Evolutionary conservation across 768 basidiomycete species (phyloP).

Genomic region (Coprinellus micaceus): DNA sequence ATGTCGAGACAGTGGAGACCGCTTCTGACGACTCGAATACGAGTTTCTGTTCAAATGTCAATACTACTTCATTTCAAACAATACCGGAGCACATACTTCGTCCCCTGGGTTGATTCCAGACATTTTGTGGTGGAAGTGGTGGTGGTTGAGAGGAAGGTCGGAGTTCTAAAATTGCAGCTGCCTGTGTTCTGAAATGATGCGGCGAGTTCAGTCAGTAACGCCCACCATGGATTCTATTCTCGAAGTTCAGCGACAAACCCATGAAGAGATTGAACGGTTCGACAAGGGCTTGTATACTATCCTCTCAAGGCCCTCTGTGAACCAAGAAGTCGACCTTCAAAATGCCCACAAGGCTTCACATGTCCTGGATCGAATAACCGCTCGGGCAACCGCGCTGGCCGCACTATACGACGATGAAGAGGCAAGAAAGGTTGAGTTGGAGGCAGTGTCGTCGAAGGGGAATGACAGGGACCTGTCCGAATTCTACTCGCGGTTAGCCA

Average conservation of each 20-base stretch:
- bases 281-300: slow-evolving; percentile 83
- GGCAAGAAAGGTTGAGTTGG: slow-evolving; percentile 63
- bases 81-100: slow-evolving; percentile 51
- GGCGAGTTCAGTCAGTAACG: neutral
- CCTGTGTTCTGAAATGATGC: neutral
- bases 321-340: slow-evolving; percentile 63
- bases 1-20: slow-evolving; percentile 83
- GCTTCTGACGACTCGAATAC: slow-evolving; percentile 95
- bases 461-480: slow-evolving; percentile 78
- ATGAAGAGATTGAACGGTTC: slow-evolving; percentile 93
- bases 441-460: slow-evolving; percentile 53
- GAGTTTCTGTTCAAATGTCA: slow-evolving; percentile 58
- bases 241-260: slow-evolving; percentile 91
- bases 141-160: slow-evolving; percentile 44
- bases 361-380: slow-evolving; percentile 79
- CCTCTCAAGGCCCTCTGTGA: slow-evolving; percentile 61
- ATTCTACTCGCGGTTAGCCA: slow-evolving; percentile 94
- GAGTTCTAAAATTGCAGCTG: slow-evolving; percentile 48
- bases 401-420: slow-evolving; percentile 77
- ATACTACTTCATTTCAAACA: slow-evolving; percentile 9
- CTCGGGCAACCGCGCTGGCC: slow-evolving; percentile 62
- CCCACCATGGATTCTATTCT: slow-evolving; percentile 83
- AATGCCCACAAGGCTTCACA: slow-evolving; percentile 89
- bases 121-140: slow-evolving; percentile 45
- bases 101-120: slow-evolving; percentile 82